phyloP scores from a whole-genome alignment of 2,329 filamentous ascomycete genomes.

The Endocalyx cinctus region DNA sequence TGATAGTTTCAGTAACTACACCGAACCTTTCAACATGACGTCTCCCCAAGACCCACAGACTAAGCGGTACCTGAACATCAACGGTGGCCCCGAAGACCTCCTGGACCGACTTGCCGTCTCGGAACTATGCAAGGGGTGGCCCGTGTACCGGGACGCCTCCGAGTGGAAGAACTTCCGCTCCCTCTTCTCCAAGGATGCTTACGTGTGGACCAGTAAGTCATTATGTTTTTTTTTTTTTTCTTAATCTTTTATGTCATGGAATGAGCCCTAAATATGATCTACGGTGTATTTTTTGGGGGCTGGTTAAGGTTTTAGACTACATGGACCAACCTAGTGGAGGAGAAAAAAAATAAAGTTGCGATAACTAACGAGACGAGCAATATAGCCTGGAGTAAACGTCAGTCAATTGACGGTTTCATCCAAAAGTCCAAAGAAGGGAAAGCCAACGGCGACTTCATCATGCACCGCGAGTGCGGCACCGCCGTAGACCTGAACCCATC shows the following conservation, averaged over 20 bases:
- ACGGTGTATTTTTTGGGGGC: too few species aligned
- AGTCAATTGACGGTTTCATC: constrained; percentile 42
- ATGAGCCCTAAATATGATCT: too few species aligned
- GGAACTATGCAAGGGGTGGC: constrained; percentile 51
- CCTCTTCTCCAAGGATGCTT: constrained; percentile 41
- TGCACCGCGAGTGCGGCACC: constrained; percentile 50
- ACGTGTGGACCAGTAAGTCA: constrained; percentile 45
- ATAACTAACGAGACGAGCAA: background rate
- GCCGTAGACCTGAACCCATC: constrained; percentile 37
- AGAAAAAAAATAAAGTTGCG: background rate
- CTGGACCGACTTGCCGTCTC: constrained; percentile 41
- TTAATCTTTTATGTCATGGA: too few species aligned
- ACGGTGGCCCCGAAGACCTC: constrained; percentile 35
- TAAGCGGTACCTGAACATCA: constrained; percentile 38
- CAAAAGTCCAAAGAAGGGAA: constrained; percentile 45
- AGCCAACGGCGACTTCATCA: constrained; percentile 48
- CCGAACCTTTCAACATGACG: constrained; percentile 25
- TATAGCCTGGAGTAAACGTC: constrained; percentile 42
- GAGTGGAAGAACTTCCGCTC: constrained; percentile 50
- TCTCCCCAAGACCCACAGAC: constrained; percentile 22
- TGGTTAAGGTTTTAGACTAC: too few species aligned
- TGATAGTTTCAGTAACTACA: too few species aligned
- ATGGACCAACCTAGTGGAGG: too few species aligned
- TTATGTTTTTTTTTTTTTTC: background rate
- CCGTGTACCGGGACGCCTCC: constrained; percentile 47